phyloP scores from a whole-genome alignment of 75 land plant genomes.

The Sequoiadendron giganteum region DNA sequence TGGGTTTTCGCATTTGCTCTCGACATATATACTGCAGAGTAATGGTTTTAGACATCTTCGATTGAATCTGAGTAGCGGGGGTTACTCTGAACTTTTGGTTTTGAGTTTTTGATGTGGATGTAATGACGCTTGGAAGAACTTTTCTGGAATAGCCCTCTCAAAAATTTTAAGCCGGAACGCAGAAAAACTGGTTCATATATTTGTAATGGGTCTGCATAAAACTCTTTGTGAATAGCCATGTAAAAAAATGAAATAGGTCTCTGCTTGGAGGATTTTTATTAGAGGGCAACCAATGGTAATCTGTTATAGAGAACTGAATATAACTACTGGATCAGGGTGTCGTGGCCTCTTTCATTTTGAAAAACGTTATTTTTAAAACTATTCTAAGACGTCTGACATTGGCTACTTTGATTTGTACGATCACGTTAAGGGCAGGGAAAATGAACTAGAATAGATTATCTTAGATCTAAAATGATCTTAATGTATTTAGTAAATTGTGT shows the following conservation, averaged over 20 bases:
- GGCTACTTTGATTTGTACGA: not conserved
- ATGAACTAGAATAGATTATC: not conserved
- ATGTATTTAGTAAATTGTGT: not conserved
- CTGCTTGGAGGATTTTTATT: not conserved
- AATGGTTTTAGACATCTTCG: not conserved
- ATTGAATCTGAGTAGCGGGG: not conserved
- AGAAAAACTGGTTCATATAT: not conserved
- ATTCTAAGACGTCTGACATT: not conserved
- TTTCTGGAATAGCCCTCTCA: not conserved
- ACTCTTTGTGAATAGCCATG: not conserved
- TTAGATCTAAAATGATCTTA: not conserved
- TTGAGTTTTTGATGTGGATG: not conserved
- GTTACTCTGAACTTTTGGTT: not conserved
- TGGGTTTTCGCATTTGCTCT: not conserved
- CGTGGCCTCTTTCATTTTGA: not conserved
- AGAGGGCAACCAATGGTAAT: not conserved
- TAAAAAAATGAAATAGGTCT: not conserved
- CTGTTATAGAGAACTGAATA: not conserved
- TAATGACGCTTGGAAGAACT: not conserved
- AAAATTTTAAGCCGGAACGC: not conserved
- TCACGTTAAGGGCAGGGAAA: not conserved
- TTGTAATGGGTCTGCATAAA: not conserved
- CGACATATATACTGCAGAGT: not conserved
- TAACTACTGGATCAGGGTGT: not conserved
- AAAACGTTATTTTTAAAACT: not conserved